phyloP scores from a whole-genome alignment of 116 monocot genomes.

The Phalaenopsis hybrid region DNA sequence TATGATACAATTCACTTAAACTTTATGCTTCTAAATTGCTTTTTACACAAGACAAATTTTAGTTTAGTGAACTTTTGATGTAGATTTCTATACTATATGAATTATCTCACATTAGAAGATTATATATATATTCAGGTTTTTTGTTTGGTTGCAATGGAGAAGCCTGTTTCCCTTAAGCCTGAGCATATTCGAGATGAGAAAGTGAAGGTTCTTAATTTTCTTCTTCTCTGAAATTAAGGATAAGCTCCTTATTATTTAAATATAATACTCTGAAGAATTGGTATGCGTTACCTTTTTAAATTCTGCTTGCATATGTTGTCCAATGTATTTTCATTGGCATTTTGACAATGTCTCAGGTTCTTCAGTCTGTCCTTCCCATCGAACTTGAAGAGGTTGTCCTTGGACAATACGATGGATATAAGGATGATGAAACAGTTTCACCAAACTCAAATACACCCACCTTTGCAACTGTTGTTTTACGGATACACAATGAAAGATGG shows the following conservation, averaged over 20 bases:
- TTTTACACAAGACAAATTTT: neutral
- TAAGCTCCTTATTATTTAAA: neutral
- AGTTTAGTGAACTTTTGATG: neutral
- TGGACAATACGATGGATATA: constrained; percentile 94
- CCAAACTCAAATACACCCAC: constrained; percentile 84
- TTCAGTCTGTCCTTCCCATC: constrained; percentile 86
- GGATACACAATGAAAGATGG: constrained; percentile 98
- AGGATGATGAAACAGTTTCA: constrained; percentile 86
- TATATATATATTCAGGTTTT: constrained; percentile 55
- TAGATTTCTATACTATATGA: neutral
- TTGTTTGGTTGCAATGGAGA: constrained; percentile 98
- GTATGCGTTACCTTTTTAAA: neutral
- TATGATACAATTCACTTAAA: neutral
- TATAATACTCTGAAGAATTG: neutral
- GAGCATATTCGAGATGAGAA: constrained; percentile 97
- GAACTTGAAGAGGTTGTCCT: constrained; percentile 79
- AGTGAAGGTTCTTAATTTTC: constrained; percentile 66
- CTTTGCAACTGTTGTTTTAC: constrained; percentile 74
- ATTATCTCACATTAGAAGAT: neutral
- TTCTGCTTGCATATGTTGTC: neutral
- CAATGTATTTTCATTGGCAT: neutral
- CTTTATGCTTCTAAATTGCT: neutral
- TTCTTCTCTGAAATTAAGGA: constrained; percentile 1
- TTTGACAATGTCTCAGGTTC: constrained; percentile 51
- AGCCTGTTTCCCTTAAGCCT: constrained; percentile 92